Percentiles rank a stretch among this genome's conserved stretches.
Conservation (phyloP, 2,329 filamentous ascomycete genomes). For the Mollisiaceae sp. region DNA sequence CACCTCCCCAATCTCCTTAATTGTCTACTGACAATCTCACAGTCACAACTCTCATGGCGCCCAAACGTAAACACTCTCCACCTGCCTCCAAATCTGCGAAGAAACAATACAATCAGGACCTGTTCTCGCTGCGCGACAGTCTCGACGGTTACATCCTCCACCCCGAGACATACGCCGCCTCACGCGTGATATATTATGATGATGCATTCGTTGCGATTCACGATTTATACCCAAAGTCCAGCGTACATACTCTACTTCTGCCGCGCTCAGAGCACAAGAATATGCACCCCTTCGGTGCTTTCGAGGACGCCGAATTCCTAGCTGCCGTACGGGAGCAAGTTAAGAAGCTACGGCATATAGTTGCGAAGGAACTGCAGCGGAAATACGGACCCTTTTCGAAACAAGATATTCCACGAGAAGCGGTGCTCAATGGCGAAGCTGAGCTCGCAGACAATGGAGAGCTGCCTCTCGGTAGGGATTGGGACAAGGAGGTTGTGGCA, state of each 20-base stretch:
- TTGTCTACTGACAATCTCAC: constrained; percentile 6
- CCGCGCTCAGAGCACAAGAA: constrained; percentile 70
- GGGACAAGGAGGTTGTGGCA: constrained; percentile 72
- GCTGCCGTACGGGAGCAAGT: constrained; percentile 65
- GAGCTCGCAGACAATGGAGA: constrained; percentile 52
- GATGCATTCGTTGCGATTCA: constrained; percentile 77
- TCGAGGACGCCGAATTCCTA: constrained; percentile 74
- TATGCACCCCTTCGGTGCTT: constrained; percentile 77
- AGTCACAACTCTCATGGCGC: constrained; percentile 59
- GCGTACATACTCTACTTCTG: constrained; percentile 85
- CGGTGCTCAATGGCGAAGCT: constrained; percentile 65
- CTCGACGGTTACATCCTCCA: constrained; percentile 70
- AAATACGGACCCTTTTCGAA: constrained; percentile 67
- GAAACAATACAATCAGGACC: constrained; percentile 23
- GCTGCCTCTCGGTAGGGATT: constrained; percentile 77
- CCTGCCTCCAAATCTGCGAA: constrained; percentile 17
- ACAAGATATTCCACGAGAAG: constrained; percentile 65
- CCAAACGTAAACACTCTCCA: constrained; percentile 33
- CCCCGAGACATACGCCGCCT: constrained; percentile 63
- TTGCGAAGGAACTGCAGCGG: constrained; percentile 75
- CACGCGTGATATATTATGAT: constrained; percentile 68
- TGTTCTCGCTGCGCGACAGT: constrained; percentile 58
- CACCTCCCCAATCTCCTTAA: background rate
- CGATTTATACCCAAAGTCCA: constrained; percentile 86
- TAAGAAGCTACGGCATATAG: constrained; percentile 64